Base-by-base conservation (phyloP, 2,329 filamentous ascomycete species). In the Exophiala alcalophila region DNA sequence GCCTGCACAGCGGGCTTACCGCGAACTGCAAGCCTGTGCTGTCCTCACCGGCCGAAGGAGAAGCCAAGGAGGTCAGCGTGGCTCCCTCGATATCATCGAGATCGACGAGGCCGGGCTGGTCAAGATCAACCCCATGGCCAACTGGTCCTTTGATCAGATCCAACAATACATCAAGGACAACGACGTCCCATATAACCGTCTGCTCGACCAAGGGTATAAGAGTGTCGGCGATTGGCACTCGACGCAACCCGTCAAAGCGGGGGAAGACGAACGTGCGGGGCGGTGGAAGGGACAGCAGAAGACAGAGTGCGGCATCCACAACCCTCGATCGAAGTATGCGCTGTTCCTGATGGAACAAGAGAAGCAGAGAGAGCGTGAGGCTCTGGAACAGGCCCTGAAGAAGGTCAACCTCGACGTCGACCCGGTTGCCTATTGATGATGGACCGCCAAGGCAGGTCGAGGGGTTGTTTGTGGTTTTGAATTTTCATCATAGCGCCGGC, bases 281-380 rank as follows among this genome's bases (percentile, higher is more conserved):
- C 83, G 92, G 56, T 98, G 92, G 92, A 96, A 95, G 77, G 92
- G 92, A 50, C 85, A 89, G 66, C 72, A 77, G 60, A 98, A 98
- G 83, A 94, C 89, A 11, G 92, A 98, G 73, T 98, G 92, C 66
- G 92, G 92, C 33, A 97, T 98, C 62, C 92, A 98, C 79, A 97
- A 97, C 76, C 94, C 92, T 69, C 84, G 90, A 66, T 94, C 87
- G 45, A 83, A 89, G 57, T 98, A 97, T 61, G 86, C 89, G 8
- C 81, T 90, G 68, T 96, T 84, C 67, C 69, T 94, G 42, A 74
- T 76, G 58, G 81, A 88, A 49, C 78, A 85, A 66, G 83, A 88
- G 62, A 70, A 75, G 60, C 83, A 86, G 72, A 71, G 74, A 52
- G 73, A 81, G 55, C 76, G 80, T 52, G 69, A 77, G 56, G 74